These are phyloP conservation scores for Diaporthe sp. DNA, from an alignment of 2,329 filamentous ascomycete species.

Conservation along the genomic window DNA sequence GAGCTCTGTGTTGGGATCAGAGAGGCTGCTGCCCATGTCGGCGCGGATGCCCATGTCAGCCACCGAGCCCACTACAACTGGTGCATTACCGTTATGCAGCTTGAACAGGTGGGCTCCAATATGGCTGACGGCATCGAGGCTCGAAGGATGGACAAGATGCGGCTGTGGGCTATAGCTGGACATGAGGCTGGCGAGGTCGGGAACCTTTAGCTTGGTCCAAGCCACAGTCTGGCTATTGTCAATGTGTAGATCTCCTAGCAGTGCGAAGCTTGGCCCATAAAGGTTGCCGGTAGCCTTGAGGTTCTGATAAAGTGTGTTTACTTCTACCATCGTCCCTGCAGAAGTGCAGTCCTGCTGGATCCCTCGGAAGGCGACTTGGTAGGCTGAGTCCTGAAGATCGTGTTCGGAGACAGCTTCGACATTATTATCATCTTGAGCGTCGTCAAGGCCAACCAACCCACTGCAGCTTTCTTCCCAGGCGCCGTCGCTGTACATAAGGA, in stretches of 20 bases:
- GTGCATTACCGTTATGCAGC: conserved; percentile 35
- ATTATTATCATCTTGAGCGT: background rate
- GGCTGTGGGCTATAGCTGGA: conserved; percentile 9
- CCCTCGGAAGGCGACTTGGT: background rate
- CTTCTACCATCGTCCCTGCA: background rate
- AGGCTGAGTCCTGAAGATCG: background rate
- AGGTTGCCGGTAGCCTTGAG: background rate
- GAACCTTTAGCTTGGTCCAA: conserved; percentile 11
- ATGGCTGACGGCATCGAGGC: conserved; percentile 13
- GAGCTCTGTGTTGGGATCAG: conserved; percentile 36
- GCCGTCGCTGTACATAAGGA: conserved; percentile 13
- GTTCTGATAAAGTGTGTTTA: conserved; percentile 1
- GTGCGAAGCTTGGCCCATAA: background rate
- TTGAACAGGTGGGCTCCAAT: conserved; percentile 16
- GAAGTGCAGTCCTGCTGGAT: conserved; percentile 8
- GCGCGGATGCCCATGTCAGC: conserved; percentile 25
- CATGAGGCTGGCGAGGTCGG: background rate
- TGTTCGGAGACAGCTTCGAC: conserved; percentile 4
- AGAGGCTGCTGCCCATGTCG: background rate
- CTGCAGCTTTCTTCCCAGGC: conserved; percentile 29
- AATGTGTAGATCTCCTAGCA: background rate
- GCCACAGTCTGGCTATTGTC: background rate
- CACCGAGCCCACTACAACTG: background rate
- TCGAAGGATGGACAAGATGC: conserved; percentile 19
- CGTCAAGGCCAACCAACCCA: conserved; percentile 12